Base-by-base conservation (phyloP, 2,329 filamentous ascomycete genomes). In the Cytospora piceicola region DNA sequence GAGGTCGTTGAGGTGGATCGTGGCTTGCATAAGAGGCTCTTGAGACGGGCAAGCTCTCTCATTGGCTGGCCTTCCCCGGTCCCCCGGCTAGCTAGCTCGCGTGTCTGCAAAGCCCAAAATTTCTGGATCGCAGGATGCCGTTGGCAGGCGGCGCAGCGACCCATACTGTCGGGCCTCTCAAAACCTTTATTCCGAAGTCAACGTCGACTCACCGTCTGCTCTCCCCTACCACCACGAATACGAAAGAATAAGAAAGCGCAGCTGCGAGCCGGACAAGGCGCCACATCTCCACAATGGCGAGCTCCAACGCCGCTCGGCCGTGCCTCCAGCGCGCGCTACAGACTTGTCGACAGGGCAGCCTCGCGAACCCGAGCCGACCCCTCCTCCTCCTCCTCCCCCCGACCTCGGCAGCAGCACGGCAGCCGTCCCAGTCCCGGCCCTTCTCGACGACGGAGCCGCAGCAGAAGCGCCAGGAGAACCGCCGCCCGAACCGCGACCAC, bases 401-500 rank as follows among this genome's bases (percentile, higher is more conserved):
- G 24, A 30, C 63, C n/a, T 29, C 42, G n/a, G 36, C 58, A n/a
- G 20, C 52, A 49, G 36, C 17, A 49, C 32, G 32, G n/a, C 22
- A 53, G 60, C n/a, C 60, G 22, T 20, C 36, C 29, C 46, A 59
- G 55, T 52, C 61, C 51, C 73, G 72, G 65, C 61, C 69, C 64
- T 77, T 77, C 70, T 77, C 76, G 15, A 73, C 75, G 27, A 75
- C 75, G 0, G 63, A 73, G 12, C 65, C 73, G 34, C 72, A 71
- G 53, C 68, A 67, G 55, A 72, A 70, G 65, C 72, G 75, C 49
- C 70, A 71, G 55, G 69, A 79, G 72, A 75, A 27, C 14, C 57
- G 58, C 29, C 60, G 60, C 39, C 54, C 56, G n/a, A 68, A 68
- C 53, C 66, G 88, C 74, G 94, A 97, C 80, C 87, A 87, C 79